phyloP scores from a whole-genome alignment of 148 eudicot genomes.

The Oxyria digyna region DNA sequence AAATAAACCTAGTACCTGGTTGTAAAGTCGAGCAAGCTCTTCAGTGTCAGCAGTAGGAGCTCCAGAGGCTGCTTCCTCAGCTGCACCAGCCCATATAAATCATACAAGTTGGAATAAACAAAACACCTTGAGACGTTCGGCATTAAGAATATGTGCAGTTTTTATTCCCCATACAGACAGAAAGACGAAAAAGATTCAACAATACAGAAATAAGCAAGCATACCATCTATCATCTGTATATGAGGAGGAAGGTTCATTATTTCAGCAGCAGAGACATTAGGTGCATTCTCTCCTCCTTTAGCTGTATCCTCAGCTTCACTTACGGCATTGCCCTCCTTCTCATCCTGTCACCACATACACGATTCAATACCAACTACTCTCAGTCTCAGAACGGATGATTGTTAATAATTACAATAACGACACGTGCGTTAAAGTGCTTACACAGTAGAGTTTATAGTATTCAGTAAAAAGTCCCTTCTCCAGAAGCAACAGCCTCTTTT shows the following conservation, averaged over 20 bases:
- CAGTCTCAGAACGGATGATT: not conserved
- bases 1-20: conserved; percentile 8
- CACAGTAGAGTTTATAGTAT: conserved; percentile 27
- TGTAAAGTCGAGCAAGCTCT: conserved; percentile 6
- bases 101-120: not conserved
- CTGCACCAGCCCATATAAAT: not conserved
- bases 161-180: not conserved
- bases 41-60: not conserved
- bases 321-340: conserved; percentile 37
- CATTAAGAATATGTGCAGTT: no score
- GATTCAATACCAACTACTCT: not conserved
- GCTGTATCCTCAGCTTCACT: conserved; percentile 32
- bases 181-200: not conserved
- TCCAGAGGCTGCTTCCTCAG: conserved; percentile 1
- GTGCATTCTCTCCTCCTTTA: conserved; percentile 25
- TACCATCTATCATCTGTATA: conserved; percentile 39
- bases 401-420: not conserved
- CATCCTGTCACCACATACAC: not conserved
- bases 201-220: conserved; percentile 19
- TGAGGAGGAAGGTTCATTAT: conserved; percentile 39
- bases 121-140: no score
- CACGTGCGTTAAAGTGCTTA: not conserved
- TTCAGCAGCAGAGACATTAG: conserved; percentile 20
- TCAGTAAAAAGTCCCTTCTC: conserved; percentile 76
- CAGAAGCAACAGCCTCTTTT: conserved; percentile 73